Conservation (phyloP, 495 filamentous ascomycete genomes). For the Aspergillus heteromorphus region DNA sequence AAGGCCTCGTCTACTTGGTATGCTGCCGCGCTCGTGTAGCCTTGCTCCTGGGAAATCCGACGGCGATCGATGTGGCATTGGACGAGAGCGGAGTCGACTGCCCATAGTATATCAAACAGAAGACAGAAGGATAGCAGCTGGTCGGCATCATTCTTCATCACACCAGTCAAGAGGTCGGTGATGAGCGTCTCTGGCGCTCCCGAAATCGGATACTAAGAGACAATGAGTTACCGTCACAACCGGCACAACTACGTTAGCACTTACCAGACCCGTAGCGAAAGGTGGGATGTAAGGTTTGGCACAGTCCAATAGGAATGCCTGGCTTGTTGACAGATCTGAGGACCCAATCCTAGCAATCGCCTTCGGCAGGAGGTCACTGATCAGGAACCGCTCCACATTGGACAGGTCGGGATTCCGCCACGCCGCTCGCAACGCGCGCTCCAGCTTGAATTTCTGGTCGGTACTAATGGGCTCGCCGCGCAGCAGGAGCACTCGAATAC, state of each 20-base stretch:
- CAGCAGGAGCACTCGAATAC: constrained; percentile 20
- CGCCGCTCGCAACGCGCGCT: constrained; percentile 20
- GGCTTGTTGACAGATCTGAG: constrained; percentile 5
- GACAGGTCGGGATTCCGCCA: constrained; percentile 23
- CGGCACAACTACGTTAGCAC: background rate
- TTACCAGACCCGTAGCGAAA: constrained; percentile 17
- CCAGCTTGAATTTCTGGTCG: constrained; percentile 20
- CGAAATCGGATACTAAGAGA: constrained; percentile 17
- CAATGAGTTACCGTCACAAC: constrained; percentile 5
- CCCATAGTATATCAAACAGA: constrained; percentile 21
- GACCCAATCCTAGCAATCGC: constrained; percentile 17
- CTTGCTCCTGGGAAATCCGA: constrained; percentile 19
- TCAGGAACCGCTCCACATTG: constrained; percentile 16
- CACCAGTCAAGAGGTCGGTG: constrained; percentile 17
- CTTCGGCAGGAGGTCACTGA: constrained; percentile 17
- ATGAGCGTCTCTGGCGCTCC: constrained; percentile 16
- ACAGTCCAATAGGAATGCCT: constrained; percentile 1
- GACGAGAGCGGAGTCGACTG: constrained; percentile 19
- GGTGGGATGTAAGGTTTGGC: constrained; percentile 7
- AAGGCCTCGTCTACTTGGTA: constrained; percentile 17
- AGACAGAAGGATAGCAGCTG: constrained; percentile 15
- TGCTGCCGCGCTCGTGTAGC: constrained; percentile 10
- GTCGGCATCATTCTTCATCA: constrained; percentile 15
- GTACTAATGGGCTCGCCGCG: constrained; percentile 13
- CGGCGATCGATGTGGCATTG: constrained; percentile 25